phyloP scores from a whole-genome alignment of 2,329 filamentous ascomycete species.

The Myriosclerotinia scirpicola region DNA sequence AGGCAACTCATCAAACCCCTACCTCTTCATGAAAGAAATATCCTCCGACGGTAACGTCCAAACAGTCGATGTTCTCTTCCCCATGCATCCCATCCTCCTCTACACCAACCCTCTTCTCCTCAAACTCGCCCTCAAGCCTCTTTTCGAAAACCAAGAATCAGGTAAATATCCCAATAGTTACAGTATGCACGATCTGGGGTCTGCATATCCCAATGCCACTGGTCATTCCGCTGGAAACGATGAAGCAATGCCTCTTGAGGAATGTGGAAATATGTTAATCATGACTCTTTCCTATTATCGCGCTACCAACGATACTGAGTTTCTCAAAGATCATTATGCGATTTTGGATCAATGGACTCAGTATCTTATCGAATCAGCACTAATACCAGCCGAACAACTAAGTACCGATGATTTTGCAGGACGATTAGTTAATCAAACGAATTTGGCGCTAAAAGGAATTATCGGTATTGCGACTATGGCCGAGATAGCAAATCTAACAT shows the following conservation, averaged over 20 bases:
- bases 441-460: slow-evolving; percentile 80
- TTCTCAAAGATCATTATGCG: slow-evolving; percentile 65
- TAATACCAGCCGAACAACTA: slow-evolving; percentile 73
- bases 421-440: slow-evolving; percentile 74
- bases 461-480: slow-evolving; percentile 81
- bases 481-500: slow-evolving; percentile 62
- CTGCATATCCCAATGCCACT: slow-evolving; percentile 68
- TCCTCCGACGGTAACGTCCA: slow-evolving; percentile 84
- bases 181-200: slow-evolving; percentile 73
- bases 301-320: slow-evolving; percentile 51
- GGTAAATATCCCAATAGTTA: slow-evolving; percentile 67
- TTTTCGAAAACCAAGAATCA: slow-evolving; percentile 67
- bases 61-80: slow-evolving; percentile 88
- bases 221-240: slow-evolving; percentile 69
- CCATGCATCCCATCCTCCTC: slow-evolving; percentile 77
- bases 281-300: slow-evolving; percentile 72
- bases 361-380: slow-evolving; percentile 70
- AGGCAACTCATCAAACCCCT: slow-evolving; percentile 47
- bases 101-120: slow-evolving; percentile 71
- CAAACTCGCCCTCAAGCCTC: slow-evolving; percentile 59
- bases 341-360: slow-evolving; percentile 77
- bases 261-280: slow-evolving; percentile 80
- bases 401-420: slow-evolving; percentile 86
- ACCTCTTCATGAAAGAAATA: slow-evolving; percentile 71
- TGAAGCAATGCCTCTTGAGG: slow-evolving; percentile 75